phyloP scores from a whole-genome alignment of 805 yeast species.

The Ogataea ganodermae region DNA sequence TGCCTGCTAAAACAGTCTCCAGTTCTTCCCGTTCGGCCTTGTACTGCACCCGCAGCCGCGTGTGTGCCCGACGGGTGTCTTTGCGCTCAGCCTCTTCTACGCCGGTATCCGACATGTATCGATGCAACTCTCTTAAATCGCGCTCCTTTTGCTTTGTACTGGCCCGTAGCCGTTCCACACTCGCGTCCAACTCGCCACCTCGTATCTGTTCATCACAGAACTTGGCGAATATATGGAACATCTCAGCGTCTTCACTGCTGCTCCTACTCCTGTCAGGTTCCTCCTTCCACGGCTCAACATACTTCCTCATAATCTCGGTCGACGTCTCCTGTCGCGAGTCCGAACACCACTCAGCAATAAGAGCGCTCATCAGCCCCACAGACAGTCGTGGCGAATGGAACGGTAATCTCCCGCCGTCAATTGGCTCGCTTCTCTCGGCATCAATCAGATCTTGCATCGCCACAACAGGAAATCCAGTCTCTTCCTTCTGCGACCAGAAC shows the following conservation, averaged over 20 bases:
- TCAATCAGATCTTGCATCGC: slow-evolving; percentile 44
- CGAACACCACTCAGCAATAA: slow-evolving; percentile 68
- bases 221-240: slow-evolving; percentile 62
- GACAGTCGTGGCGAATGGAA: slow-evolving; percentile 16
- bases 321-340: slow-evolving; percentile 71
- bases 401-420: slow-evolving; percentile 9
- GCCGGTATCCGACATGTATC: slow-evolving; percentile 42
- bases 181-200: slow-evolving; percentile 44
- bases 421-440: slow-evolving; percentile 10
- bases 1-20: slow-evolving; percentile 38
- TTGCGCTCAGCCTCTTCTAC: slow-evolving; percentile 49
- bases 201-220: slow-evolving; percentile 71
- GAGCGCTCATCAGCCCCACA: slow-evolving; percentile 30
- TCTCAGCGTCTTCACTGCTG: slow-evolving; percentile 38
- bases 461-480: slow-evolving; percentile 52
- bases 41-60: slow-evolving; percentile 49
- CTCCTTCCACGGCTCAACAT: slow-evolving; percentile 46
- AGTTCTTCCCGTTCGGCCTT: slow-evolving; percentile 52
- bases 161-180: slow-evolving; percentile 41
- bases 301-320: slow-evolving; percentile 53
- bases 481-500: slow-evolving; percentile 65
- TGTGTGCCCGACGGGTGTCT: slow-evolving; percentile 53
- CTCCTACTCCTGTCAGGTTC: slow-evolving; percentile 4
- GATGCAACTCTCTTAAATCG: slow-evolving; percentile 53
- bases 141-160: slow-evolving; percentile 36